Evolutionary conservation across 192 early-diverging fungal genomes (phyloP), one percentile per base, ranked within the genome.

Genomic region (Gryganskiella cystojenkinii): DNA sequence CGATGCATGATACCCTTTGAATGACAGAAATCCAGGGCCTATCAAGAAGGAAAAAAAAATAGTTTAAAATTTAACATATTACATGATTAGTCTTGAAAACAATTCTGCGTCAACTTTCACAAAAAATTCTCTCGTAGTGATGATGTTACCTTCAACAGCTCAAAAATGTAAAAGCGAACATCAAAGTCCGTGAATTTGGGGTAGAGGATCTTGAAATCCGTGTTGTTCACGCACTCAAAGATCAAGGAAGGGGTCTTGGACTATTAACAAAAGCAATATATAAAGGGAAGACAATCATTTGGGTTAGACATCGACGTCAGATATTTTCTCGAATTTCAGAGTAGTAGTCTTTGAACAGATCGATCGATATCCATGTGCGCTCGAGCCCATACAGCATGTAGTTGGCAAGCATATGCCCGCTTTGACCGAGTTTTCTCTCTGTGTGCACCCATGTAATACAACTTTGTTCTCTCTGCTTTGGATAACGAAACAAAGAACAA

Each of bases 1-100:
- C 98, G 91, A 80, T 99, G 98, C 95, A 99, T 99, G 79, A 99
- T 99, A 46, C 98, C 98, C 52, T 94, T 89, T 34, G 97, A 98
- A 64, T 99, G 98, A 80, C 95, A 97, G 70, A 93, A 99, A 64
- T 99, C 97, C 71, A 99, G 89, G 19, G 98, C 98, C 92, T 92
- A 71, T n/a, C n/a, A n/a, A n/a, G n/a, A n/a, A n/a, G n/a, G n/a
- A n/a, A 60, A 61, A 13, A 68, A 70, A 72, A 4, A 13, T 43
- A 35, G 13, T 22, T 7, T 24, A 46, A 27, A 45, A 14, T 27
- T 17, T 27, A 15, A 19, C 43, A 20, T 17, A 24, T 9, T n/a
- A 3, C 19, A 33, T 24, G 11, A 9, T n/a, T 20, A 57, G 1
- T n/a, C n/a, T n/a, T 22, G 34, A 50, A 63, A 49, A 64, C 27